A percentile compares a stretch with the other conserved stretches of the same genome.
phyloP scores from a whole-genome alignment of 495 filamentous ascomycete genomes.

The Neurospora cerealis region DNA sequence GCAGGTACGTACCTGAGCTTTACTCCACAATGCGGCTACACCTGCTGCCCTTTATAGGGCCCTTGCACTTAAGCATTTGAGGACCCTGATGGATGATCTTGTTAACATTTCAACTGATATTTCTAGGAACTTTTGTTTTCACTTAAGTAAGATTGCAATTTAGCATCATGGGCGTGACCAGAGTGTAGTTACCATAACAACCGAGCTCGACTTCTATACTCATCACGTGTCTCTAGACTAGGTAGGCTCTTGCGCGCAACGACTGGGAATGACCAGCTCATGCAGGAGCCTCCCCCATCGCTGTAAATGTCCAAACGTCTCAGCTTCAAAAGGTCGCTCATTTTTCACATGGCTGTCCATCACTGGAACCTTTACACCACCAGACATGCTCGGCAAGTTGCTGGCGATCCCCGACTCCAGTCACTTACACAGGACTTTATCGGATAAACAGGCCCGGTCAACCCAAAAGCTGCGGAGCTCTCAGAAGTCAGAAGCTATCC shows the following conservation, averaged over 20 bases:
- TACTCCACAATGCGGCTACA: slow-evolving; percentile 17
- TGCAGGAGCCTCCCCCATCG: background rate
- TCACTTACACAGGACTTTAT: background rate
- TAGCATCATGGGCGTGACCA: background rate
- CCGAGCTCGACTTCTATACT: background rate
- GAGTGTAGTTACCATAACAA: background rate
- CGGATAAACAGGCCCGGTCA: background rate
- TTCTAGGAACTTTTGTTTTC: background rate
- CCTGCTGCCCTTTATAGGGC: background rate
- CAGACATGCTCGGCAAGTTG: background rate
- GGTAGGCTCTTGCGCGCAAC: background rate
- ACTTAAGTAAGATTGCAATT: background rate
- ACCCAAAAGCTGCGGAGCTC: background rate
- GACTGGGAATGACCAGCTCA: background rate
- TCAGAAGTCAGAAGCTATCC: background rate
- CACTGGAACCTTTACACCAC: background rate
- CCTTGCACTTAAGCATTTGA: slow-evolving; percentile 7
- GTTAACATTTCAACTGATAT: background rate
- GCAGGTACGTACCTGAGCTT: background rate
- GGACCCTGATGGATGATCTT: background rate
- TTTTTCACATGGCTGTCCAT: background rate
- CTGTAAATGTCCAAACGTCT: background rate
- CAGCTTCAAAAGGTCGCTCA: background rate
- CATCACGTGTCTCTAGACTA: background rate
- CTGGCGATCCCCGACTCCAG: background rate